phyloP scores from a whole-genome alignment of 73 alveolate species.

The Tetrahymena borealis region DNA sequence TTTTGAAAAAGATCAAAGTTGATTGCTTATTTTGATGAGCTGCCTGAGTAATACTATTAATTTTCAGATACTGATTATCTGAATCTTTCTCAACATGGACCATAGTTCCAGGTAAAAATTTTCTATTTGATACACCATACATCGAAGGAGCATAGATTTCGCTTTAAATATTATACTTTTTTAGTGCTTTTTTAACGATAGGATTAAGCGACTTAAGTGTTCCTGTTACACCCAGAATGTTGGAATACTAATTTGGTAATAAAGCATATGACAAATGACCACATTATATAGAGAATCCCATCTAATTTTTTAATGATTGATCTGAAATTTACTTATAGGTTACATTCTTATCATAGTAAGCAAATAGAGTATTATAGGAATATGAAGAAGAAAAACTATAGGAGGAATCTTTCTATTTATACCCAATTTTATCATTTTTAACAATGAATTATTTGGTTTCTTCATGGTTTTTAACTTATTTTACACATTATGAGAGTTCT shows the following conservation, averaged over 20 bases:
- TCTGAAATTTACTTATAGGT: neutral
- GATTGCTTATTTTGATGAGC: too few relatives aligned
- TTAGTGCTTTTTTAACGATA: neutral
- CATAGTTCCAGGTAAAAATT: neutral
- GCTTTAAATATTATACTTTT: neutral
- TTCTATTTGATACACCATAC: neutral
- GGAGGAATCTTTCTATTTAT: neutral
- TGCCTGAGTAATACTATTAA: neutral
- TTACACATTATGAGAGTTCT: neutral
- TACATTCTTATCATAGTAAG: neutral
- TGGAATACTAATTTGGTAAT: neutral
- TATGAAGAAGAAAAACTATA: neutral
- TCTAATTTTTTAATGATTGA: neutral
- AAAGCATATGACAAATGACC: neutral
- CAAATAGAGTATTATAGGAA: neutral
- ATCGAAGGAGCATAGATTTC: neutral
- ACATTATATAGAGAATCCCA: neutral
- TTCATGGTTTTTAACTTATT: neutral
- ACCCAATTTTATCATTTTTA: neutral
- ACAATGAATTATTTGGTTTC: neutral
- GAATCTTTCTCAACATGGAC: neutral
- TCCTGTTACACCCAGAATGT: neutral
- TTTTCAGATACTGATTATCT: neutral
- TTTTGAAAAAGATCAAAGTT: too few relatives aligned
- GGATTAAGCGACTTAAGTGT: neutral